Conservation (phyloP, 2,329 filamentous ascomycete species). For the Scorias spongiosa region DNA sequence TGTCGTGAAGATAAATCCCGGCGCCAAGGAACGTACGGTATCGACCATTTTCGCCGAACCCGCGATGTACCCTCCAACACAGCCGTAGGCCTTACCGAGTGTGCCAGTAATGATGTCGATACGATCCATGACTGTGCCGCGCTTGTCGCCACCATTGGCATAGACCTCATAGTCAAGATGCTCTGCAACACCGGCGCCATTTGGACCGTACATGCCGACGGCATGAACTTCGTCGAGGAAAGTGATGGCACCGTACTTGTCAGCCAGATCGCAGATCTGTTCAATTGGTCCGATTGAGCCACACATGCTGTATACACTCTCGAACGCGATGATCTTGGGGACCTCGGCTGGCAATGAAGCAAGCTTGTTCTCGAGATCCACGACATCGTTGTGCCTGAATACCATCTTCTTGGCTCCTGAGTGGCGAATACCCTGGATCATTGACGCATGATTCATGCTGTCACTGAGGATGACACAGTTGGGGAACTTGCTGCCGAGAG, state of each 20-base stretch:
- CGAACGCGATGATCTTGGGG: conserved; percentile 97
- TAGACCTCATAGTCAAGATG: conserved; percentile 91
- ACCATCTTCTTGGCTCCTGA: conserved; percentile 95
- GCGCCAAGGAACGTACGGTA: conserved; percentile 81
- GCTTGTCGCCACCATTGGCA: conserved; percentile 54
- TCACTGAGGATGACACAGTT: conserved; percentile 97
- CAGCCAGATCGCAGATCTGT: conserved; percentile 86
- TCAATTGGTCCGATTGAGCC: conserved; percentile 93
- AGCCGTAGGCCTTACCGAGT: conserved; percentile 93
- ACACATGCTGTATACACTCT: conserved; percentile 99
- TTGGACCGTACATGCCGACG: conserved; percentile 96
- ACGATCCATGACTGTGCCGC: conserved; percentile 84
- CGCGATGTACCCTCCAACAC: conserved; percentile 94
- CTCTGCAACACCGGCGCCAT: conserved; percentile 89
- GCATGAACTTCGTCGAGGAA: conserved; percentile 98
- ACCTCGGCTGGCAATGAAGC: conserved; percentile 69
- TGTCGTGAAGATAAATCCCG: conserved; percentile 98
- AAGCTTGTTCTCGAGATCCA: conserved; percentile 81
- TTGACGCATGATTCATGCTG: conserved; percentile 92
- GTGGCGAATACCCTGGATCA: conserved; percentile 98
- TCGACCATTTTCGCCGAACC: conserved; percentile 78
- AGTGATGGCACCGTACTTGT: conserved; percentile 94
- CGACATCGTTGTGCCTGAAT: conserved; percentile 97
- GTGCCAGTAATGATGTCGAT: conserved; percentile 97
- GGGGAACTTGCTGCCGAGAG: conserved; percentile 89